A percentile compares a stretch with the other conserved stretches of the same genome.
phyloP scores from a whole-genome alignment of 306 rosid genomes.

The Castanea mollissima region DNA sequence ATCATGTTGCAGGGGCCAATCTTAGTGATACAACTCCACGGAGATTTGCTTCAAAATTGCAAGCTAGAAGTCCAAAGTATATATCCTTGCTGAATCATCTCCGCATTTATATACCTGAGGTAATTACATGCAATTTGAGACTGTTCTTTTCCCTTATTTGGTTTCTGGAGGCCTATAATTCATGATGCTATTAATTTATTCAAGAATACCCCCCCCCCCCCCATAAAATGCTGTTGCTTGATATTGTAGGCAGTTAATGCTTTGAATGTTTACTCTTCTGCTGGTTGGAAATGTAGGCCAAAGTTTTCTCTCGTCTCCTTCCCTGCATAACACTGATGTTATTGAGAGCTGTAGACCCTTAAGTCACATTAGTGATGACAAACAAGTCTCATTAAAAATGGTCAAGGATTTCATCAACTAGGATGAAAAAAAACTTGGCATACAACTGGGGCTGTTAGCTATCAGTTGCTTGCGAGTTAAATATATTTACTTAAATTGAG shows the following conservation, averaged over 20 bases:
- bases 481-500: not conserved
- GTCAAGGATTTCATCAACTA: not conserved
- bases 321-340: not conserved
- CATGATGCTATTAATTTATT: not conserved
- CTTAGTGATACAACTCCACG: constrained; percentile 68
- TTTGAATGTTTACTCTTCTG: not conserved
- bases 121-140: constrained; percentile 28
- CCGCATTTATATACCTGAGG: constrained; percentile 98
- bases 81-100: constrained; percentile 96
- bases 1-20: constrained; percentile 66
- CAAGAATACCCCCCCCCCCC: not conserved
- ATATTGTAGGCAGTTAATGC: not conserved
- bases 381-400: not conserved
- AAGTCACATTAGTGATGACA: not conserved
- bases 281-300: not conserved
- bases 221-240: not conserved
- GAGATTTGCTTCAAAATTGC: constrained; percentile 78
- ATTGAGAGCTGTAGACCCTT: not conserved
- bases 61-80: constrained; percentile 97
- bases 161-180: not conserved
- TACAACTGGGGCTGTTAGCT: not conserved
- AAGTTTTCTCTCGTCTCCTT: not conserved
- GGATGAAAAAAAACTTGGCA: not conserved
- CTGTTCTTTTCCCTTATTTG: not conserved
- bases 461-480: not conserved